phyloP scores from a whole-genome alignment of 2,329 filamentous ascomycete genomes.

The Coleophoma cylindrospora region DNA sequence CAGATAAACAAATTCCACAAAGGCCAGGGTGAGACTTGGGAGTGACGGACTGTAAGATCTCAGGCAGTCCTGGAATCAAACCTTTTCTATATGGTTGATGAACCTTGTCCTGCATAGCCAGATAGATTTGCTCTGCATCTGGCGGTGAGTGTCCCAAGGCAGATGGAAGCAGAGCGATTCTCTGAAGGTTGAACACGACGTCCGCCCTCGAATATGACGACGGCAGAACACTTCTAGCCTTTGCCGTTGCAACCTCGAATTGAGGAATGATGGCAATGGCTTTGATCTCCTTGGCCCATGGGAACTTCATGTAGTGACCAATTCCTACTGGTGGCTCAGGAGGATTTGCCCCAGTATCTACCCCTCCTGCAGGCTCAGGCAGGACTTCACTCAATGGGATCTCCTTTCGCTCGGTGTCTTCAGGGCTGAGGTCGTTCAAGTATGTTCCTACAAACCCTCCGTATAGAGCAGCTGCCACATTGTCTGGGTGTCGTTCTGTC shows the following conservation, averaged over 20 bases:
- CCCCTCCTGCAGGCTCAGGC: constrained; percentile 81
- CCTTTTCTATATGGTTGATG: constrained; percentile 94
- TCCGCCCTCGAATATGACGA: constrained; percentile 74
- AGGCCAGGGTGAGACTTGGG: constrained; percentile 82
- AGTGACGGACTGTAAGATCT: constrained; percentile 88
- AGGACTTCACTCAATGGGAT: constrained; percentile 93
- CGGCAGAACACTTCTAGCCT: constrained; percentile 81
- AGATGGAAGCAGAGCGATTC: constrained; percentile 84
- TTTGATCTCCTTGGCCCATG: constrained; percentile 92
- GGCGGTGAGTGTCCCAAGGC: constrained; percentile 87
- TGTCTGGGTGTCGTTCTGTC: constrained; percentile 80
- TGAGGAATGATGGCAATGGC: constrained; percentile 93
- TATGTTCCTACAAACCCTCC: constrained; percentile 97
- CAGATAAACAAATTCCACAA: constrained; percentile 89
- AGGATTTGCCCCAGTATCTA: constrained; percentile 82
- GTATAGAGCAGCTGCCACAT: constrained; percentile 90
- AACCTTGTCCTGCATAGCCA: constrained; percentile 97
- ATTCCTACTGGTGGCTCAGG: constrained; percentile 89
- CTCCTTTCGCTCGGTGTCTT: constrained; percentile 85
- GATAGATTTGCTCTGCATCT: constrained; percentile 88
- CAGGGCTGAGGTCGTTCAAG: constrained; percentile 83
- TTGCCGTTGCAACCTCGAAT: constrained; percentile 92
- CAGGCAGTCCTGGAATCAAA: constrained; percentile 84
- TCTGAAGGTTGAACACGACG: constrained; percentile 89
- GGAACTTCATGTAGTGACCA: constrained; percentile 93